Percentiles rank a stretch among this genome's conserved stretches.
Evolutionary conservation across 78 protist species (phyloP).

Genomic region (Mantamonas sphyraenae): DNA sequence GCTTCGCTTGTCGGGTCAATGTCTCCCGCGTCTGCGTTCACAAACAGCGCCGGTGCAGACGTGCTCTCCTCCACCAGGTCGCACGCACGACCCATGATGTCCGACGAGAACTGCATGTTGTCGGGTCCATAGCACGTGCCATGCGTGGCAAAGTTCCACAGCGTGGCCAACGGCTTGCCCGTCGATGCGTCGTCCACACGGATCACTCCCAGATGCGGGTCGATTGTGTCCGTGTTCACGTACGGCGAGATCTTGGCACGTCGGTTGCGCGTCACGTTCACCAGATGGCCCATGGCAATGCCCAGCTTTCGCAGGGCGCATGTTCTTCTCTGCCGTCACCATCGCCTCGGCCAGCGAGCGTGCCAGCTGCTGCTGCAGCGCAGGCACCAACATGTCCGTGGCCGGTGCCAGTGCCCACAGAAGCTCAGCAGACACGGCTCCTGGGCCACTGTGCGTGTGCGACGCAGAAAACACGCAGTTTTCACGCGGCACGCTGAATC

Average conservation of each 20-base stretch:
- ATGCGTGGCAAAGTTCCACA: constrained; percentile 16
- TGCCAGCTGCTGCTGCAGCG: not conserved
- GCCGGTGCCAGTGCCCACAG: constrained; percentile 10
- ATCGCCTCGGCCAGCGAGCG: not conserved
- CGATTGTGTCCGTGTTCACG: not conserved
- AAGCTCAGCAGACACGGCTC: constrained; percentile 5
- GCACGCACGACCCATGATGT: not conserved
- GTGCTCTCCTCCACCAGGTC: not conserved
- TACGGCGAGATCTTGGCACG: constrained; percentile 7
- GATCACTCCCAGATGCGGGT: constrained; percentile 11
- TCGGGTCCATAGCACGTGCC: constrained; percentile 13
- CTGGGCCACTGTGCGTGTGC: constrained; percentile 23
- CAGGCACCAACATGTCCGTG: constrained; percentile 4
- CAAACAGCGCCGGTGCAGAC: not conserved
- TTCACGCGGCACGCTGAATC: not conserved
- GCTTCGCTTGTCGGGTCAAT: not conserved
- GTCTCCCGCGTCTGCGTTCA: constrained; percentile 20
- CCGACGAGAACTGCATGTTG: constrained; percentile 3
- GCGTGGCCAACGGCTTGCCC: constrained; percentile 5
- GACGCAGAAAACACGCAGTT: constrained; percentile 8
- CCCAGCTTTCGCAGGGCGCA: not conserved
- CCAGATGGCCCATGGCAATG: not conserved
- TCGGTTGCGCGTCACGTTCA: constrained; percentile 6
- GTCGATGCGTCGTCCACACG: not conserved
- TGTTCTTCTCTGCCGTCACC: not conserved